Evolutionary conservation across 441 rosid species (phyloP).

Genomic region (Rhodomyrtus psidioides): DNA sequence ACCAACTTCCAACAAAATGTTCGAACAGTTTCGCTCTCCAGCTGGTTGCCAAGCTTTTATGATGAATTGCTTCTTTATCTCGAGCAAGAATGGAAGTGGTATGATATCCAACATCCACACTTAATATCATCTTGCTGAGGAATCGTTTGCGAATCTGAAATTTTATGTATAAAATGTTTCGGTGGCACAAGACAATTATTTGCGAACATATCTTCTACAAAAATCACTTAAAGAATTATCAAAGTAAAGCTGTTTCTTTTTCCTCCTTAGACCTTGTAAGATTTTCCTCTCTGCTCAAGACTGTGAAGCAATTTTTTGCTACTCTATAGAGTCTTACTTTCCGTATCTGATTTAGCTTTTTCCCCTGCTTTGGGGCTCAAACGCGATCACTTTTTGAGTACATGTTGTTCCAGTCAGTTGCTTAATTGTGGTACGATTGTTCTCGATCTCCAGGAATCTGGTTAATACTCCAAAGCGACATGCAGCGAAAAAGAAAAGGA

Average conservation of each 20-base stretch:
- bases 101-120: conserved; percentile 4
- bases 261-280: background rate
- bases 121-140: background rate
- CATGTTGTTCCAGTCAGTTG: background rate
- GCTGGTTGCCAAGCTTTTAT: conserved; percentile 94
- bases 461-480: background rate
- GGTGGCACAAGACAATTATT: background rate
- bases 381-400: background rate
- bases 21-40: conserved; percentile 46
- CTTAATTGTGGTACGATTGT: background rate
- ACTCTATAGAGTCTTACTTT: background rate
- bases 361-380: background rate
- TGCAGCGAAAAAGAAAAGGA: background rate
- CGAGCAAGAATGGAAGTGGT: conserved; percentile 99
- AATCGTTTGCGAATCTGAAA: background rate
- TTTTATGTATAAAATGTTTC: background rate
- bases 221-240: background rate
- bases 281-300: background rate
- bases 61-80: conserved; percentile 93
- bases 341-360: background rate
- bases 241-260: background rate
- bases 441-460: background rate
- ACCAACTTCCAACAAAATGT: conserved; percentile 35
- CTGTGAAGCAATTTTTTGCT: background rate
- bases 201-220: background rate